These are phyloP conservation scores for Mrakia hoshinonis DNA, from an alignment of 768 basidiomycete genomes.

Conservation along the genomic window DNA sequence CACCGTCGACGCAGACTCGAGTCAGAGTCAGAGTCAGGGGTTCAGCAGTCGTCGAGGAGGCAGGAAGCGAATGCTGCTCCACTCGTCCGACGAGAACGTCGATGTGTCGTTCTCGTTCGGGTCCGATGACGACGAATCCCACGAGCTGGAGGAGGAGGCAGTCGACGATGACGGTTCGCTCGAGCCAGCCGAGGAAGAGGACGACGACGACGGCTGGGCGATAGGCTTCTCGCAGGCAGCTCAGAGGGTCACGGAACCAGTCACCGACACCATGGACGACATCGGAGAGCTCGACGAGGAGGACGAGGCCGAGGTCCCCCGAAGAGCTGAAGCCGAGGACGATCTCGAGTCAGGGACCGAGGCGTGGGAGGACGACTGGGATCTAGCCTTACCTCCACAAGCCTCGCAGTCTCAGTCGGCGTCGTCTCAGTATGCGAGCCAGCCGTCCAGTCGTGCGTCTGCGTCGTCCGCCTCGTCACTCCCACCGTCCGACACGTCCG, in stretches of 20 bases:
- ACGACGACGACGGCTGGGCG: not conserved
- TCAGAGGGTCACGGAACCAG: not conserved
- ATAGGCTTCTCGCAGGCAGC: not conserved
- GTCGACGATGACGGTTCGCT: not conserved
- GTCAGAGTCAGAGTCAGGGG: not conserved
- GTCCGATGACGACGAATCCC: not conserved
- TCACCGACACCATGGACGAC: not conserved
- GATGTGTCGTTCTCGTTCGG: not conserved
- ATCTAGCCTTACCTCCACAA: not conserved
- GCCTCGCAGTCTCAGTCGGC: not conserved
- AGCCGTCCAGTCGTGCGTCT: not conserved
- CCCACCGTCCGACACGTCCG: not conserved
- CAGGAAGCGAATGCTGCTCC: constrained; percentile 1
- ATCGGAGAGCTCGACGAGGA: not conserved
- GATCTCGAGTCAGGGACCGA: not conserved
- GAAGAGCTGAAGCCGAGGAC: too few relatives aligned
- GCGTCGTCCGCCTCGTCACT: too few relatives aligned
- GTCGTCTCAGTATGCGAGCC: not conserved
- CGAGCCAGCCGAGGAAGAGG: not conserved
- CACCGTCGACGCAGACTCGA: not conserved
- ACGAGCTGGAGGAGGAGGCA: not conserved
- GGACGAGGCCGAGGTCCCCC: not conserved
- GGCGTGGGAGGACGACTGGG: not conserved
- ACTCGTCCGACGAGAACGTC: constrained; percentile 1
- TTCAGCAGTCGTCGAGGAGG: too few relatives aligned